Conservation (phyloP, 495 filamentous ascomycete genomes). For the Clavariopsis aquatica region DNA sequence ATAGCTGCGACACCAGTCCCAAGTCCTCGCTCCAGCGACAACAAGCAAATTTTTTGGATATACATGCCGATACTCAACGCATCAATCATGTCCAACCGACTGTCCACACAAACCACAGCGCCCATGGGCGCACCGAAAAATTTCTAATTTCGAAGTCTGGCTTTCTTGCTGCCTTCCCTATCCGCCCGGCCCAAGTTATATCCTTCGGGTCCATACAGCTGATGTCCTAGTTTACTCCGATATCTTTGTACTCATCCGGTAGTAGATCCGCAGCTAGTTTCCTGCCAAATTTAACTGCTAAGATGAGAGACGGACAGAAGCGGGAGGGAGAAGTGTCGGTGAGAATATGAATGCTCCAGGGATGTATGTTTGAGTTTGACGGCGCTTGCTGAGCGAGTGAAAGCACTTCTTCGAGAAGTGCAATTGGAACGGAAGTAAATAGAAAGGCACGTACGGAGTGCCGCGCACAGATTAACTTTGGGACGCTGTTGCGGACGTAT, state of each 20-base stretch:
- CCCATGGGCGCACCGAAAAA: neutral
- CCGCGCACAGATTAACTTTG: neutral
- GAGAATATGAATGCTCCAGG: slow-evolving; percentile 2
- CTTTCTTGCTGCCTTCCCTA: neutral
- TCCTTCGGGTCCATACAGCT: neutral
- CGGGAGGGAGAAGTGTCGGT: no score
- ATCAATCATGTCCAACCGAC: neutral
- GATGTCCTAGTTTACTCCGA: neutral
- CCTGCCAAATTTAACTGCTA: neutral
- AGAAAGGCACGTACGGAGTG: neutral
- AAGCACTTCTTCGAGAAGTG: slow-evolving; percentile 1
- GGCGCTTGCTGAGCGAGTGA: neutral
- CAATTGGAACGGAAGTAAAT: neutral
- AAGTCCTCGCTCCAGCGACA: slow-evolving; percentile 7
- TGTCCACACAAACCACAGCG: neutral
- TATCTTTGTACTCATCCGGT: neutral
- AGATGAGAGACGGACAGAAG: no score
- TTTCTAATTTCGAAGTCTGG: neutral
- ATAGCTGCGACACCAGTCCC: neutral
- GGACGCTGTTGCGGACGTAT: neutral
- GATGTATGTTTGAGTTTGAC: slow-evolving; percentile 1
- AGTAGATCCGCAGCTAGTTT: neutral
- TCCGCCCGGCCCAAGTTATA: neutral
- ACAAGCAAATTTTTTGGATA: slow-evolving; percentile 4
- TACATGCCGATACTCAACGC: slow-evolving; percentile 5